Percentiles rank a stretch among this genome's conserved stretches.
Conservation (phyloP, 495 filamentous ascomycete genomes). For the Eremomyces bilateralis region DNA sequence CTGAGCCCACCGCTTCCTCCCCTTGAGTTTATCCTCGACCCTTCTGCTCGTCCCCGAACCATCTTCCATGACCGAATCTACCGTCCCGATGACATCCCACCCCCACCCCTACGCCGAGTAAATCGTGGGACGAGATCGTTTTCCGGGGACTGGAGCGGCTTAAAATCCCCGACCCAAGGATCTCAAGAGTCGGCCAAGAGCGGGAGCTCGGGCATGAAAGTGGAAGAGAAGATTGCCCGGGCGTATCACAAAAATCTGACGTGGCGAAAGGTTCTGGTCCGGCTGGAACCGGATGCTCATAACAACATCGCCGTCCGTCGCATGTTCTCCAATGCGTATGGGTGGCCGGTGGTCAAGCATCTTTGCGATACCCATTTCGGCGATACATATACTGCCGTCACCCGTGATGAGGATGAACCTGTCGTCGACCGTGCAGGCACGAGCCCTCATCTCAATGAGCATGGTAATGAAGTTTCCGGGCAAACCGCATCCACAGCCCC, state of each 20-base stretch:
- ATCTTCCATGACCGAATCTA: conserved; percentile 97
- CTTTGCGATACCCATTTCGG: conserved; percentile 84
- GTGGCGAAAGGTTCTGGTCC: conserved; percentile 91
- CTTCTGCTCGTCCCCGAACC: conserved; percentile 60
- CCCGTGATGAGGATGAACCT: conserved; percentile 33
- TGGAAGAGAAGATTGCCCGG: conserved; percentile 92
- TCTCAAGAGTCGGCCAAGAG: conserved; percentile 8
- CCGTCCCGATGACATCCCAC: conserved; percentile 78
- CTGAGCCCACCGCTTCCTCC: conserved; percentile 76
- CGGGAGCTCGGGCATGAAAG: conserved; percentile 37
- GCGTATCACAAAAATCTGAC: conserved; percentile 77
- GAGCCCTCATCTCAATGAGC: conserved; percentile 17
- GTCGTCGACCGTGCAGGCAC: conserved; percentile 28
- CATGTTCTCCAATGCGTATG: conserved; percentile 92
- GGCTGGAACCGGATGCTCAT: conserved; percentile 89
- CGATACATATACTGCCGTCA: conserved; percentile 34
- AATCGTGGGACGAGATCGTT: conserved; percentile 20
- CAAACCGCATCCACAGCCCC: too few species aligned
- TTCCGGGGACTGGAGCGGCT: conserved; percentile 19
- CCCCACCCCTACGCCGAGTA: conserved; percentile 36
- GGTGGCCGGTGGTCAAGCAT: conserved; percentile 91
- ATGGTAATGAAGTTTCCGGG: conserved; percentile 38
- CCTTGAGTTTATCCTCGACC: conserved; percentile 58
- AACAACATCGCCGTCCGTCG: conserved; percentile 95
- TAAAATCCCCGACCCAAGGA: not conserved